phyloP scores from a whole-genome alignment of 202 grass and related monocot species.

The Carex sylvatica region DNA sequence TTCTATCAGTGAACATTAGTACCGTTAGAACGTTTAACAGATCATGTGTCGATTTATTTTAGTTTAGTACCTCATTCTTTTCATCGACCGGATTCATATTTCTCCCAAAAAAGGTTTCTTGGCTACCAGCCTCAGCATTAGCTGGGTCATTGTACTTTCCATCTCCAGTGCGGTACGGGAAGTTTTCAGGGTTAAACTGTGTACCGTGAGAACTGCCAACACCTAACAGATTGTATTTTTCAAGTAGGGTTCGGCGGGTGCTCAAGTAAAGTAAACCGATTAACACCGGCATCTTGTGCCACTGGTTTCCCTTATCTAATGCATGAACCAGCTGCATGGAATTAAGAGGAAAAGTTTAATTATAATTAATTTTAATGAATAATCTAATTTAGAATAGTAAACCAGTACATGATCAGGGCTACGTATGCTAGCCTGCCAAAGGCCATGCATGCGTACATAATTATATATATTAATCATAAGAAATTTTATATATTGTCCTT shows the following conservation, averaged over 20 bases:
- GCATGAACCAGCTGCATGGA: constrained; percentile 29
- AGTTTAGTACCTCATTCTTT: background rate
- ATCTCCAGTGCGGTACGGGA: constrained; percentile 33
- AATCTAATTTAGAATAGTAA: no score
- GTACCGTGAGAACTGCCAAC: constrained; percentile 29
- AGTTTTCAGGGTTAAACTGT: constrained; percentile 34
- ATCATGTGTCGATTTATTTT: background rate
- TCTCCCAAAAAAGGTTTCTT: constrained; percentile 50
- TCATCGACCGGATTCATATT: constrained; percentile 46
- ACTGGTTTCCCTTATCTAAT: constrained; percentile 44
- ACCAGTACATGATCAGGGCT: no score
- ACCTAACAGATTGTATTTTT: constrained; percentile 41
- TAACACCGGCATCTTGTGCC: constrained; percentile 49
- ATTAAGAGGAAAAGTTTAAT: no score
- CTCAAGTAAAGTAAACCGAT: constrained; percentile 47
- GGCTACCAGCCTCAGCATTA: constrained; percentile 40
- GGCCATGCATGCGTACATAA: no score
- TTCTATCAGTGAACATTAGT: background rate
- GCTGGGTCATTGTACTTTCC: constrained; percentile 47
- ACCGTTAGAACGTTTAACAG: no score
- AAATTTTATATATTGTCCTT: no score
- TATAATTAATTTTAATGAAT: no score
- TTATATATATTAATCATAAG: no score
- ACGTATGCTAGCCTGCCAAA: no score
- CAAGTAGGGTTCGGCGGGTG: constrained; percentile 32